phyloP scores from a whole-genome alignment of 495 filamentous ascomycete species.

The Podospora fimiseda region DNA sequence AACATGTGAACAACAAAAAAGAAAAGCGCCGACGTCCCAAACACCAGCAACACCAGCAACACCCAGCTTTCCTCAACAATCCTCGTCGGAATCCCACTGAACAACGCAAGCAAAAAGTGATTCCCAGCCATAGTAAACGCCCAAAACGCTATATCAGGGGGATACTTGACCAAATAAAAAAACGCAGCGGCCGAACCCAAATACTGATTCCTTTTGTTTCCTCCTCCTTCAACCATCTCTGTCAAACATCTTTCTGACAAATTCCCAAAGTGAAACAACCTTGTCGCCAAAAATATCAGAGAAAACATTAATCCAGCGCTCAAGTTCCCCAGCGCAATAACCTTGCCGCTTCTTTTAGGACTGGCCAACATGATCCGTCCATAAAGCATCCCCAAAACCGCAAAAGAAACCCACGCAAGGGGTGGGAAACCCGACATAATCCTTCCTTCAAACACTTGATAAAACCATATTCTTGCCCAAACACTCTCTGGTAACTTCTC shows the following conservation, averaged over 20 bases:
- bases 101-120: slow-evolving; percentile 24
- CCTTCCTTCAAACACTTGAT: neutral
- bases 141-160: slow-evolving; percentile 31
- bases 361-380: slow-evolving; percentile 27
- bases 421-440: slow-evolving; percentile 29
- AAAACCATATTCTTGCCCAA: slow-evolving; percentile 26
- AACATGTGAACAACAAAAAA: slow-evolving; percentile 27
- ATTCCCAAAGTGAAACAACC: slow-evolving; percentile 27
- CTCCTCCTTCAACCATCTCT: slow-evolving; percentile 24
- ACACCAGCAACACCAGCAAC: slow-evolving; percentile 22
- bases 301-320: slow-evolving; percentile 14
- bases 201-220: slow-evolving; percentile 20
- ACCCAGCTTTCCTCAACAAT: slow-evolving; percentile 11
- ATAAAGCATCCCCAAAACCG: slow-evolving; percentile 30
- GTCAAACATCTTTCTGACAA: slow-evolving; percentile 29
- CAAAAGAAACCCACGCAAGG: slow-evolving; percentile 31
- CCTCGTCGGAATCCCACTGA: slow-evolving; percentile 17
- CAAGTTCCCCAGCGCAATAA: slow-evolving; percentile 19
- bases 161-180: slow-evolving; percentile 34
- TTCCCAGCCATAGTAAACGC: slow-evolving; percentile 28
- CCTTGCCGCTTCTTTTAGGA: slow-evolving; percentile 17
- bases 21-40: slow-evolving; percentile 31
- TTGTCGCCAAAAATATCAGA: slow-evolving; percentile 19
- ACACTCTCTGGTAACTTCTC: slow-evolving; percentile 6
- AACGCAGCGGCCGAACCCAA: slow-evolving; percentile 24